These are phyloP conservation scores for Epichloe glyceriae DNA, from an alignment of 2,329 filamentous ascomycete genomes.

Conservation along the genomic window DNA sequence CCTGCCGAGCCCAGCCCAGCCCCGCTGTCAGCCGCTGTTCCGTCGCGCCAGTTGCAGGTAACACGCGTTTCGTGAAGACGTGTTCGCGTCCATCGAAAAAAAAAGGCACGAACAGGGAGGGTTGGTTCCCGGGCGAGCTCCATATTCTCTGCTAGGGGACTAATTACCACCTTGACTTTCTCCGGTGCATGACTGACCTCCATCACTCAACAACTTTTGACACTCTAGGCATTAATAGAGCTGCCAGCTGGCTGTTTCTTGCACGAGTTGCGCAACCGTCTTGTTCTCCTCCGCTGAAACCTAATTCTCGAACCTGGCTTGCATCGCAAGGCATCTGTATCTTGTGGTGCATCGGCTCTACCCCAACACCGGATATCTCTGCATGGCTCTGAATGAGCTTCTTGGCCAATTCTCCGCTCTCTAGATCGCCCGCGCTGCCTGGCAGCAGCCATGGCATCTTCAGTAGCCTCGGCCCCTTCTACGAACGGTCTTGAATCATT, in stretches of 20 bases:
- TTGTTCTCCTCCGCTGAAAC: background rate
- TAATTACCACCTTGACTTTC: background rate
- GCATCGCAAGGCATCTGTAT: background rate
- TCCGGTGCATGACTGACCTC: background rate
- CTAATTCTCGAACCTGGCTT: background rate
- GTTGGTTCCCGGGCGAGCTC: background rate
- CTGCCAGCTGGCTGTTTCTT: background rate
- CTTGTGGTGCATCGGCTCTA: background rate
- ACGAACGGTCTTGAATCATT: constrained; percentile 35
- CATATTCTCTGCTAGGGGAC: background rate
- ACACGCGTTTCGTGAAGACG: constrained; percentile 7
- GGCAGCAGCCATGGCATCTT: constrained; percentile 29
- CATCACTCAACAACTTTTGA: background rate
- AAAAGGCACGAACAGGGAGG: background rate
- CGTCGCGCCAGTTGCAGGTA: background rate
- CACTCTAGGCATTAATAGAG: background rate
- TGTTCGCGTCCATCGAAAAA: constrained; percentile 6
- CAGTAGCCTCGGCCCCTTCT: constrained; percentile 21
- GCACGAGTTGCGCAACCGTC: background rate
- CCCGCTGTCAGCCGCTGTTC: background rate
- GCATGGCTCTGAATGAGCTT: constrained; percentile 5
- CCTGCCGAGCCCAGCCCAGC: background rate
- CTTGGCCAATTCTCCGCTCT: constrained; percentile 14
- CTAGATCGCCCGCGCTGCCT: constrained; percentile 27
- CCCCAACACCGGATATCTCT: background rate